Evolutionary conservation across 768 basidiomycete genomes (phyloP).

Genomic region (Rhodosporidiobolus sp.): DNA sequence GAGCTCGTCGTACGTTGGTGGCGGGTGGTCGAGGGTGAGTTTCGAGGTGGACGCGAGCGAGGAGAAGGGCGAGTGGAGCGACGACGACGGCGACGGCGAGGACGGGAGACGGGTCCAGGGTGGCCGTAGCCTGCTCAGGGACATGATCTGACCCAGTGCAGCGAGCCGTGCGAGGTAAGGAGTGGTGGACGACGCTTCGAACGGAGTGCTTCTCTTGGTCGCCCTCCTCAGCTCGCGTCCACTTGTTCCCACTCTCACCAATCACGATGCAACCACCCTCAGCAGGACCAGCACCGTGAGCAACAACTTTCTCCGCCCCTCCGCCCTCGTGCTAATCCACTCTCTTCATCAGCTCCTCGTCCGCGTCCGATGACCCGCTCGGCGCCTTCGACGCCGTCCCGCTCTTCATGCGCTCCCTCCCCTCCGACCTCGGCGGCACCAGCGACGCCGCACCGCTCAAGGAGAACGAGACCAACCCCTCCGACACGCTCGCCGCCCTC

Average conservation of each 20-base stretch:
- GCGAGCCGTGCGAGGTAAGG: not conserved
- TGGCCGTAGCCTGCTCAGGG: too few species aligned
- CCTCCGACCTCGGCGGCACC: slow-evolving; percentile 46
- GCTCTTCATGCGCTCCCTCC: slow-evolving; percentile 87
- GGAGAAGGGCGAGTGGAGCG: not conserved
- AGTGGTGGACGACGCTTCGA: too few species aligned
- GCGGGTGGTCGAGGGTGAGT: slow-evolving; percentile 11
- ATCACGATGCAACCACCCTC: not conserved
- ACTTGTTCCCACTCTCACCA: not conserved
- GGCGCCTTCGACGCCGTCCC: slow-evolving; percentile 65
- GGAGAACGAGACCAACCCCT: slow-evolving; percentile 51
- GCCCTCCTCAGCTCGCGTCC: too few species aligned
- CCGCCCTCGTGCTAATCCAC: not conserved
- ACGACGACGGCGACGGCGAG: not conserved
- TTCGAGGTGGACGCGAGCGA: not conserved
- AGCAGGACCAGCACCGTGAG: not conserved
- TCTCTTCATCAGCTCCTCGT: not conserved
- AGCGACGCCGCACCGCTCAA: slow-evolving; percentile 53
- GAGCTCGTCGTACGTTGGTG: not conserved
- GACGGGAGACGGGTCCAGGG: too few species aligned
- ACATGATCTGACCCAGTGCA: too few species aligned
- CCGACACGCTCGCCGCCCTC: slow-evolving; percentile 70
- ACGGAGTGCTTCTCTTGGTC: not conserved
- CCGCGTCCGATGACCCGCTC: slow-evolving; percentile 40
- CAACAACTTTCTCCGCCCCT: not conserved